These are phyloP conservation scores for Fusarium brevicatenulatum DNA, from an alignment of 2,329 filamentous ascomycete species.

Conservation along the genomic window DNA sequence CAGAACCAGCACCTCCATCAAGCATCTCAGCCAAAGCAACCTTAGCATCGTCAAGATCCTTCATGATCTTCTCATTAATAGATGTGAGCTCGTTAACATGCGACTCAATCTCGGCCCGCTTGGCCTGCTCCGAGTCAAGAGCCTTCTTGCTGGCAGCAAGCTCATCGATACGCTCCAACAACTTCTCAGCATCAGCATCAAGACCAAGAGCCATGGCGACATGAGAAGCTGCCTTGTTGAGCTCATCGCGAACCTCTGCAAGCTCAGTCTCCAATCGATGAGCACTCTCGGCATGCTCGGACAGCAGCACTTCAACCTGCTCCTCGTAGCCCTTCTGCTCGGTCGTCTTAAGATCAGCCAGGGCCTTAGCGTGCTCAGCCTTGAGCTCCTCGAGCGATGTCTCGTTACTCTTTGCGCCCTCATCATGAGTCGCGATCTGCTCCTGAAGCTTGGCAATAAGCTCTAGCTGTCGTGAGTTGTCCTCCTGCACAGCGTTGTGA, in stretches of 20 bases:
- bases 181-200: constrained; percentile 73
- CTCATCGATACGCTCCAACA: constrained; percentile 69
- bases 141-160: constrained; percentile 69
- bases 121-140: constrained; percentile 67
- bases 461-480: constrained; percentile 57
- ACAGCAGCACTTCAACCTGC: constrained; percentile 67
- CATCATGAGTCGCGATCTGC: constrained; percentile 69
- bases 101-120: constrained; percentile 65
- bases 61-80: constrained; percentile 69
- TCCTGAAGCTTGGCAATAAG: constrained; percentile 65
- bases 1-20: constrained; percentile 55
- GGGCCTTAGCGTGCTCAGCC: constrained; percentile 60
- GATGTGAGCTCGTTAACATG: constrained; percentile 65
- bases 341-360: constrained; percentile 59
- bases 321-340: constrained; percentile 67
- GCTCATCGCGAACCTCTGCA: constrained; percentile 71
- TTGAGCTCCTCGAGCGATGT: constrained; percentile 62
- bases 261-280: constrained; percentile 70
- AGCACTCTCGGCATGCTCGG: constrained; percentile 67
- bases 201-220: constrained; percentile 69
- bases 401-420: constrained; percentile 65
- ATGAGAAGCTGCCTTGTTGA: constrained; percentile 71
- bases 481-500: constrained; percentile 61
- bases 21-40: constrained; percentile 64
- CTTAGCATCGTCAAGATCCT: constrained; percentile 71